Evolutionary conservation across 805 yeast species (phyloP).

Genomic region (Kodamaea hsintzibuensis): DNA sequence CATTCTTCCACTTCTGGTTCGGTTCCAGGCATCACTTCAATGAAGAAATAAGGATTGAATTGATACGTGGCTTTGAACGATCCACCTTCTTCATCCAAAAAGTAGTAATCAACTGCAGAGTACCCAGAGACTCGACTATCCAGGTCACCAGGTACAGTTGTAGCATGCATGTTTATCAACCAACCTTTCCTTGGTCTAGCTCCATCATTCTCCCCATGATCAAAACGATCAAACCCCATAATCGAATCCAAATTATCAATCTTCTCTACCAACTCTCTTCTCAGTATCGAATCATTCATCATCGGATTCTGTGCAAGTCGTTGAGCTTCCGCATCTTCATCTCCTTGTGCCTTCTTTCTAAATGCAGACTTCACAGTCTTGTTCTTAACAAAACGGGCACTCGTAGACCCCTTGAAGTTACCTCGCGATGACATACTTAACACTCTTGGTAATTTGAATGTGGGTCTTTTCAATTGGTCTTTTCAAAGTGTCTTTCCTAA

Average conservation of each 20-base stretch:
- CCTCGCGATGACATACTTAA: not conserved
- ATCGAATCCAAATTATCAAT: conserved; percentile 70
- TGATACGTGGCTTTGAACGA: conserved; percentile 82
- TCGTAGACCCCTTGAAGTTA: conserved; percentile 46
- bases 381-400: conserved; percentile 56
- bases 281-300: conserved; percentile 40
- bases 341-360: conserved; percentile 9
- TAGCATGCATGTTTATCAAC: conserved; percentile 93
- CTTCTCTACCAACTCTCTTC: conserved; percentile 54
- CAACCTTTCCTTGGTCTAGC: conserved; percentile 68
- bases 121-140: conserved; percentile 59
- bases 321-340: conserved; percentile 5
- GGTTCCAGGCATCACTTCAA: conserved; percentile 59
- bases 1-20: conserved; percentile 86
- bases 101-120: conserved; percentile 92
- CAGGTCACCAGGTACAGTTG: conserved; percentile 53
- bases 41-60: conserved; percentile 84
- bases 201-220: conserved; percentile 62
- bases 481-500: conserved; percentile 1
- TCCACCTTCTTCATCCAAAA: conserved; percentile 95
- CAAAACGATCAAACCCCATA: conserved; percentile 87
- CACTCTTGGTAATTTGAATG: not conserved
- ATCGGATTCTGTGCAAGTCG: conserved; percentile 30
- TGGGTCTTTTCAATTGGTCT: not conserved
- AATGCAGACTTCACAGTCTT: conserved; percentile 21